These are phyloP conservation scores for Clitopilus hobsonii DNA, from an alignment of 768 basidiomycete genomes.

Conservation along the genomic window DNA sequence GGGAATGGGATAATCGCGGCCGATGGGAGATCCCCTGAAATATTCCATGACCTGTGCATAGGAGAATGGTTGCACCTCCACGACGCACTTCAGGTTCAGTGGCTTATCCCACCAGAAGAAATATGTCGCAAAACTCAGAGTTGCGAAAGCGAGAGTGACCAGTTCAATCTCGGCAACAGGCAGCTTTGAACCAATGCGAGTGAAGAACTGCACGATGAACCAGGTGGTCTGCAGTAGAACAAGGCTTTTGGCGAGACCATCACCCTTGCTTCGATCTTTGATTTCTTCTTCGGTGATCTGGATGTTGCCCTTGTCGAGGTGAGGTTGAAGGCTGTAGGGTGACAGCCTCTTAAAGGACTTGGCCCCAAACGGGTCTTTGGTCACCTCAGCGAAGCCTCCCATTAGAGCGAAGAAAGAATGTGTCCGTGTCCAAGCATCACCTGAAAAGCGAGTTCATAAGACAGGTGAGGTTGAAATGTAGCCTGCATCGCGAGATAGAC, in stretches of 20 bases:
- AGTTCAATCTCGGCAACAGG: constrained; percentile 25
- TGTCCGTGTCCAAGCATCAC: constrained; percentile 13
- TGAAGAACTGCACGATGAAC: constrained; percentile 25
- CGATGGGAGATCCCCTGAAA: too few species aligned
- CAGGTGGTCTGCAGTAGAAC: constrained; percentile 22
- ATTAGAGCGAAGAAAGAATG: constrained; percentile 23
- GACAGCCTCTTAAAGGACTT: not conserved
- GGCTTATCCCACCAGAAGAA: constrained; percentile 33
- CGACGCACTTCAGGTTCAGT: constrained; percentile 14
- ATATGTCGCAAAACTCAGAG: constrained; percentile 22
- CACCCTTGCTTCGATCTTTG: constrained; percentile 21
- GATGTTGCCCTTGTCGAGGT: constrained; percentile 1
- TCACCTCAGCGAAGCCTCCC: constrained; percentile 19
- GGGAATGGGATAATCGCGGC: too few species aligned
- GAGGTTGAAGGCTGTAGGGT: constrained; percentile 2
- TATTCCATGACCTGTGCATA: too few species aligned
- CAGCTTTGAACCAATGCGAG: constrained; percentile 15
- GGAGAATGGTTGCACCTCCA: constrained; percentile 1
- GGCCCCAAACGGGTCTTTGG: not conserved
- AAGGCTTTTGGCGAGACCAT: constrained; percentile 17
- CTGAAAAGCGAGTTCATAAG: constrained; percentile 1
- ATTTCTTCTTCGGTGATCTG: constrained; percentile 15
- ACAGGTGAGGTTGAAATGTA: not conserved
- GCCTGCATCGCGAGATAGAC: not conserved
- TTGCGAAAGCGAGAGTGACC: constrained; percentile 20